Conservation (phyloP, 441 rosid species). For the Eutrema salsugineum region DNA sequence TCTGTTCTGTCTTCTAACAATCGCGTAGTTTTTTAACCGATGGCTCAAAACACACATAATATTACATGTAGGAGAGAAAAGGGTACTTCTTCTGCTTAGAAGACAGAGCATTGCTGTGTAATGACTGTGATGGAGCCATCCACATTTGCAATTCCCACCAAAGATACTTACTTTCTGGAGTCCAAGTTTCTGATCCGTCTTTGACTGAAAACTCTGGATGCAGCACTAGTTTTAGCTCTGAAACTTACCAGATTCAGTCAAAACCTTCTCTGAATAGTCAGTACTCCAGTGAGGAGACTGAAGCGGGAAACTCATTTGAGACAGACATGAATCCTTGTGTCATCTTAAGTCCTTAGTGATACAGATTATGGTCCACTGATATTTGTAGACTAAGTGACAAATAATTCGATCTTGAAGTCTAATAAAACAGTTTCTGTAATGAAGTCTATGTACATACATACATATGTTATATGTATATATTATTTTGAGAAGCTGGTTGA, state of each 20-base stretch:
- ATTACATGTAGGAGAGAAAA: constrained; percentile 32
- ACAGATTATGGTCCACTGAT: neutral
- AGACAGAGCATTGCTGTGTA: constrained; percentile 53
- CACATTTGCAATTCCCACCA: constrained; percentile 41
- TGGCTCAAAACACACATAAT: neutral
- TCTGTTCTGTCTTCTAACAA: neutral
- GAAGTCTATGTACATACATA: neutral
- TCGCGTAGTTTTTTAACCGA: neutral
- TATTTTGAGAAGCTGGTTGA: no score
- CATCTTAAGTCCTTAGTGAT: constrained; percentile 9
- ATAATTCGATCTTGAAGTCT: neutral
- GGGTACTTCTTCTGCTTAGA: constrained; percentile 54
- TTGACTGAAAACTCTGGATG: constrained; percentile 13
- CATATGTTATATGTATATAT: no score
- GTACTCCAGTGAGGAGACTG: constrained; percentile 24
- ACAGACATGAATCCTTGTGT: constrained; percentile 6
- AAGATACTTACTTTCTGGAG: constrained; percentile 44
- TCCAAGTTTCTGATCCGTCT: constrained; percentile 41
- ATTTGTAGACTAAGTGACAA: neutral
- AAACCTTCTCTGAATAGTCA: constrained; percentile 24
- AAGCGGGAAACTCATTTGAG: constrained; percentile 27
- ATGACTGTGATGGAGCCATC: constrained; percentile 46
- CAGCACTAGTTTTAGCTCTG: constrained; percentile 19
- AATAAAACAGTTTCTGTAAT: neutral
- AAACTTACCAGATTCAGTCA: constrained; percentile 23